phyloP scores from a whole-genome alignment of 495 filamentous ascomycete genomes.

The Entonaema liquescens region DNA sequence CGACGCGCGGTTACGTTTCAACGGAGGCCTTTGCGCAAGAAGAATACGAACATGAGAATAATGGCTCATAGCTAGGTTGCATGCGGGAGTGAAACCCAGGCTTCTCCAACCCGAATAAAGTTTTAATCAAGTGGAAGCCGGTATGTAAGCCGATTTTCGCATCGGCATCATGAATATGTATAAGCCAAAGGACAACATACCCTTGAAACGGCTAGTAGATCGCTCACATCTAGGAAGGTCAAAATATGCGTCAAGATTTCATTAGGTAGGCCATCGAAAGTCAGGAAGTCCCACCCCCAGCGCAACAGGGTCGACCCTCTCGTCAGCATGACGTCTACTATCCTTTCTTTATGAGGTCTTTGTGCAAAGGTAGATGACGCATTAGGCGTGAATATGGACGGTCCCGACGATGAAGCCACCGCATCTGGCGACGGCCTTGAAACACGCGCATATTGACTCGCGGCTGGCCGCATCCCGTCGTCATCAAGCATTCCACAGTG shows the following conservation, averaged over 20 bases:
- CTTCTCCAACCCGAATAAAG: conserved; percentile 15
- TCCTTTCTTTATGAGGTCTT: conserved; percentile 13
- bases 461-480: conserved; percentile 29
- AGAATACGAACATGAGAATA: conserved; percentile 29
- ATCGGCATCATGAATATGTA: conserved; percentile 15
- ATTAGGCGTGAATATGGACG: conserved; percentile 19
- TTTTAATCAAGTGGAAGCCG: conserved; percentile 17
- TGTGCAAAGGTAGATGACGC: conserved; percentile 15
- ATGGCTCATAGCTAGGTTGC: conserved; percentile 38
- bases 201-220: conserved; percentile 63
- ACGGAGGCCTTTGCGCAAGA: conserved; percentile 6
- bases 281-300: conserved; percentile 41
- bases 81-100: conserved; percentile 27
- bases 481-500: conserved; percentile 11
- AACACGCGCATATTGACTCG: conserved; percentile 27
- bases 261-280: conserved; percentile 56
- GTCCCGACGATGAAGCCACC: conserved; percentile 18
- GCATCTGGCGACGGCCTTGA: conserved; percentile 25
- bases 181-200: conserved; percentile 51
- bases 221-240: conserved; percentile 64
- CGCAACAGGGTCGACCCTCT: conserved; percentile 28
- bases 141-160: conserved; percentile 14
- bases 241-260: conserved; percentile 66
- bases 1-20: conserved; percentile 18
- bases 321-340: conserved; percentile 27